These are phyloP conservation scores for Rubroshorea leprosula DNA, from an alignment of 345 rosid species.

Conservation along the genomic window DNA sequence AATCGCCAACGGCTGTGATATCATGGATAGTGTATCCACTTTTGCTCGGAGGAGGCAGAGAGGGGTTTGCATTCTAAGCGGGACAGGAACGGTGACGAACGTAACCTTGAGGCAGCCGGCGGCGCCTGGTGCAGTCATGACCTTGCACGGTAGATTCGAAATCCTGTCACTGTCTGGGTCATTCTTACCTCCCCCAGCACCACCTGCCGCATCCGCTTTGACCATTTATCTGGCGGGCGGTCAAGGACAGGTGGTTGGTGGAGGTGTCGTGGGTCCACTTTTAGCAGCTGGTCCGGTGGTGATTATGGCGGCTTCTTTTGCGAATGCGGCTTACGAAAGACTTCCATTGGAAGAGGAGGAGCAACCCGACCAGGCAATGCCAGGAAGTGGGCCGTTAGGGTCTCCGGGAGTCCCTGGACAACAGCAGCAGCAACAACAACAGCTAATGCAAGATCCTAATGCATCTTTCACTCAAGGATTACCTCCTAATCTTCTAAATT, in stretches of 20 bases:
- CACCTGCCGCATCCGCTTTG: conserved; percentile 46
- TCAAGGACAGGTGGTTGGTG: conserved; percentile 50
- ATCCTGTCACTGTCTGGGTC: conserved; percentile 45
- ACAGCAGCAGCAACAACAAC: conserved; percentile 45
- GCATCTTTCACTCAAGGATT: conserved; percentile 59
- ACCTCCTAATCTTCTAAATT: conserved; percentile 66
- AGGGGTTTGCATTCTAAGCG: conserved; percentile 43
- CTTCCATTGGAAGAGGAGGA: conserved; percentile 40
- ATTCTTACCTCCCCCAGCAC: conserved; percentile 47
- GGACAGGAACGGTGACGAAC: conserved; percentile 43
- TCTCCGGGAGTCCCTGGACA: conserved; percentile 29
- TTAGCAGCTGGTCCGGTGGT: conserved; percentile 47
- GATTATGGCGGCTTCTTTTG: conserved; percentile 40
- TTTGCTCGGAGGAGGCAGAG: conserved; percentile 39
- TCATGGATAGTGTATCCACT: conserved; percentile 36
- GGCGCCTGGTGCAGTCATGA: conserved; percentile 28
- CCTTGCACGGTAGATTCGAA: conserved; percentile 47
- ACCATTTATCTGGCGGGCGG: conserved; percentile 42
- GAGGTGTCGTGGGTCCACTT: conserved; percentile 44
- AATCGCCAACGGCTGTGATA: conserved; percentile 36
- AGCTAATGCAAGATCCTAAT: conserved; percentile 62
- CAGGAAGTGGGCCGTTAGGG: conserved; percentile 33
- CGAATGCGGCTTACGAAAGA: conserved; percentile 45
- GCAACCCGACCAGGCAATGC: conserved; percentile 17
- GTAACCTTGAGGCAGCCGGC: conserved; percentile 47